Percentiles rank a stretch among this genome's conserved stretches.
These are phyloP conservation scores for Microstegium vimineum DNA, from an alignment of 176 grass and related monocot genomes.

Conservation along the genomic window DNA sequence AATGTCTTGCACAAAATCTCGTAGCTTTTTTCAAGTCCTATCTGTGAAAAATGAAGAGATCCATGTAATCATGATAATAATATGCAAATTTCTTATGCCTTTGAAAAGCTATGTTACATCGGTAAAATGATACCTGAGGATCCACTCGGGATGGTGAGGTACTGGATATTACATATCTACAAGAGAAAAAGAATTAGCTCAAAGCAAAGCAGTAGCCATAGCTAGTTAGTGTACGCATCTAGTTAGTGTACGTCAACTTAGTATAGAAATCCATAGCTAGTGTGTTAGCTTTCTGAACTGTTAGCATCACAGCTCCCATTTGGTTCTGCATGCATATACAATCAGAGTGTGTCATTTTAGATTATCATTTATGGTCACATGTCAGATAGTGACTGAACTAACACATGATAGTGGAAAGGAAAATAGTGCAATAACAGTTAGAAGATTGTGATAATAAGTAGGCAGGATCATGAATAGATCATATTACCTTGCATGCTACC, in stretches of 20 bases:
- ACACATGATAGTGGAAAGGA: background rate
- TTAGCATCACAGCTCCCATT: conserved; percentile 83
- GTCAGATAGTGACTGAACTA: conserved; percentile 5
- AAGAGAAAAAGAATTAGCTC: conserved; percentile 8
- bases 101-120: background rate
- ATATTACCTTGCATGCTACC: conserved; percentile 72
- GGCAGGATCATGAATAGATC: background rate
- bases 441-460: background rate
- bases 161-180: conserved; percentile 76
- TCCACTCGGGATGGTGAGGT: conserved; percentile 75
- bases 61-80: background rate
- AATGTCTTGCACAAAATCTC: conserved; percentile 87
- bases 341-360: background rate
- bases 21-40: conserved; percentile 63
- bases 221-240: conserved; percentile 31
- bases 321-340: conserved; percentile 46
- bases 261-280: conserved; percentile 70
- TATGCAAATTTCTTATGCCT: conserved; percentile 9
- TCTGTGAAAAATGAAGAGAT: conserved; percentile 31
- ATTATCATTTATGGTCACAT: background rate
- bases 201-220: background rate
- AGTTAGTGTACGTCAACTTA: conserved; percentile 52
- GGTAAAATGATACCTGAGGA: conserved; percentile 51
- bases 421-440: background rate
- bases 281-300: conserved; percentile 79